Conservation (phyloP, 305 asterid species). For the Fraxinus dipetala region DNA sequence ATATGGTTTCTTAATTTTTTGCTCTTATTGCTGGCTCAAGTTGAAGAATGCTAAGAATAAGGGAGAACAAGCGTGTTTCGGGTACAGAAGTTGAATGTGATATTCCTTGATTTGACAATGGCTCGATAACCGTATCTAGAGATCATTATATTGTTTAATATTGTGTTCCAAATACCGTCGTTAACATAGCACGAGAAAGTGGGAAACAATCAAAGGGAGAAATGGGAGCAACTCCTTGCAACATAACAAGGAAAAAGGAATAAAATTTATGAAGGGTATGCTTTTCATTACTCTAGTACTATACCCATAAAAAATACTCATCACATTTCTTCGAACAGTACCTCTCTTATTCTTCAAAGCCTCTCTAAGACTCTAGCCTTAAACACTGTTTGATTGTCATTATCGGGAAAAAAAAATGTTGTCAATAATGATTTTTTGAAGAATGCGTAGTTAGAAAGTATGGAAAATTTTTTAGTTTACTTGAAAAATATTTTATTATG, state of each 20-base stretch:
- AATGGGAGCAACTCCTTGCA: neutral
- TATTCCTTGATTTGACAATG: neutral
- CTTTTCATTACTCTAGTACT: neutral
- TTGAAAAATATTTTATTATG: neutral
- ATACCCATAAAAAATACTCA: constrained; percentile 44
- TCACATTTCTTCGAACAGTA: constrained; percentile 26
- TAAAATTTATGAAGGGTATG: neutral
- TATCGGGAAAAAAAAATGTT: neutral
- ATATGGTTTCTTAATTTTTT: neutral
- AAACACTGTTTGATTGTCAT: neutral
- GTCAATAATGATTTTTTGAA: neutral
- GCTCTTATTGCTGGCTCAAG: neutral
- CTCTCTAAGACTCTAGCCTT: constrained; percentile 48
- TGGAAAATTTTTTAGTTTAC: no score
- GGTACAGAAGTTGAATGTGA: neutral
- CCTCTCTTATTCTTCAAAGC: constrained; percentile 54
- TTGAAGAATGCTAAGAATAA: neutral
- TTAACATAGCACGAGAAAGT: neutral
- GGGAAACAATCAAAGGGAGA: neutral
- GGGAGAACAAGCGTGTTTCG: neutral
- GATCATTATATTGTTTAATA: neutral
- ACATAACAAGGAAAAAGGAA: neutral
- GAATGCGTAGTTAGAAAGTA: neutral
- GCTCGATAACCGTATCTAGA: neutral
- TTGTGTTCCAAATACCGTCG: neutral